These are phyloP conservation scores for Aeminium ludgeri DNA, from an alignment of 495 filamentous ascomycete genomes.

Conservation along the genomic window DNA sequence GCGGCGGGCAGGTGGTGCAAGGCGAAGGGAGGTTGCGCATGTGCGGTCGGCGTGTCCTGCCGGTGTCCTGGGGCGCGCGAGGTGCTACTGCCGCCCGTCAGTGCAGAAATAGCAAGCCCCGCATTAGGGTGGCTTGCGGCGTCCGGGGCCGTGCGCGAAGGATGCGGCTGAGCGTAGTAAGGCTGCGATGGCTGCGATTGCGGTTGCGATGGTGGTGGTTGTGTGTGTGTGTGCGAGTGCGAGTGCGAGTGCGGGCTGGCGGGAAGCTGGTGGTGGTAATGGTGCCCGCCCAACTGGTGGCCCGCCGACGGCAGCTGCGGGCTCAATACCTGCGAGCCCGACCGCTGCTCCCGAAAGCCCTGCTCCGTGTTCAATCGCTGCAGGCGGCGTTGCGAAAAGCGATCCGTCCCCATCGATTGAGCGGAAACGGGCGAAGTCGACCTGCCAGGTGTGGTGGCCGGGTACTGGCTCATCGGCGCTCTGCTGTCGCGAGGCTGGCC, in stretches of 20 bases:
- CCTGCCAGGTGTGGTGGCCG: constrained; percentile 1
- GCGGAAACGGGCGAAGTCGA: constrained; percentile 15
- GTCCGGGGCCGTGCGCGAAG: constrained; percentile 6
- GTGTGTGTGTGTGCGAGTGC: too few relatives aligned
- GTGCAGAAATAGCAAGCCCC: constrained; percentile 7
- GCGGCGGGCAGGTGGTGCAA: too few relatives aligned
- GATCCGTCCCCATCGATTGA: constrained; percentile 5
- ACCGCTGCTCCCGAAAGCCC: constrained; percentile 16
- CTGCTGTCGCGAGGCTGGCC: background rate
- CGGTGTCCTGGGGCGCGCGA: too few relatives aligned
- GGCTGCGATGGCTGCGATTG: constrained; percentile 6
- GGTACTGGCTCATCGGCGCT: constrained; percentile 8
- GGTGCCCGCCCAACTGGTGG: background rate
- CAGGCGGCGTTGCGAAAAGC: constrained; percentile 12
- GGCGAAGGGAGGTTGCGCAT: too few relatives aligned
- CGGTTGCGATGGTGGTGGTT: background rate
- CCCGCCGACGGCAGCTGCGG: background rate
- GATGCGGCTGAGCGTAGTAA: constrained; percentile 12
- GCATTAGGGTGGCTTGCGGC: constrained; percentile 1
- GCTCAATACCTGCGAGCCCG: constrained; percentile 8
- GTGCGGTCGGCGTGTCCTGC: too few relatives aligned
- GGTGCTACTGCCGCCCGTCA: too few relatives aligned
- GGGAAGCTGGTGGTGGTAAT: too few relatives aligned
- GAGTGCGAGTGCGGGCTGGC: too few relatives aligned
- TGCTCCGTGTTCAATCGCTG: constrained; percentile 17